Percentiles rank a stretch among this genome's conserved stretches.
Evolutionary conservation across 2,329 filamentous ascomycete genomes (phyloP).

Genomic region (Tolypocladium capitatum): DNA sequence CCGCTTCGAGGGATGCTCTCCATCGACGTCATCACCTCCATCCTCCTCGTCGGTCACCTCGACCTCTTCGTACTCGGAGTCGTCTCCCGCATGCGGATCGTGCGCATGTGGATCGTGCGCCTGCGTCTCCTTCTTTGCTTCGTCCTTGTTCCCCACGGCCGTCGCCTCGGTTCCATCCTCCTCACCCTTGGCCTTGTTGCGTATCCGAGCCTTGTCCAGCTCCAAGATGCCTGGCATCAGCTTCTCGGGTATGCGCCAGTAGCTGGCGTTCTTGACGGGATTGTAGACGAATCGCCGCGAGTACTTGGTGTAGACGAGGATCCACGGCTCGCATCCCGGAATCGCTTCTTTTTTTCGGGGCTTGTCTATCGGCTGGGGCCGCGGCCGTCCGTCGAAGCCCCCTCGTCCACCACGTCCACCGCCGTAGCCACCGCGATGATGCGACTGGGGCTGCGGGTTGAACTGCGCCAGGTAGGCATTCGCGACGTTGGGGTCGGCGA

Average conservation of each 20-base stretch:
- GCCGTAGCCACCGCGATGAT: slow-evolving; percentile 16
- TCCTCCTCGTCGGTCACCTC: slow-evolving; percentile 42
- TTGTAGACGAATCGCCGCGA: slow-evolving; percentile 87
- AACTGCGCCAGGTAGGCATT: slow-evolving; percentile 49
- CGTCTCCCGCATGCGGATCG: slow-evolving; percentile 28
- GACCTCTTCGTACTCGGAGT: slow-evolving; percentile 65
- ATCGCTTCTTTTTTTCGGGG: slow-evolving; percentile 71
- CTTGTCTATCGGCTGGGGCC: slow-evolving; percentile 60
- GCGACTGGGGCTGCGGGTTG: slow-evolving; percentile 25
- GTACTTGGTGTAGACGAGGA: slow-evolving; percentile 85
- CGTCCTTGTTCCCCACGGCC: neutral
- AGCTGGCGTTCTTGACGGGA: slow-evolving; percentile 70
- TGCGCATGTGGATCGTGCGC: slow-evolving; percentile 21
- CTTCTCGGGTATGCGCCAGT: slow-evolving; percentile 88
- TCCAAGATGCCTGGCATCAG: slow-evolving; percentile 65
- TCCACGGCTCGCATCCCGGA: slow-evolving; percentile 73
- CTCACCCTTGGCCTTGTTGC: slow-evolving; percentile 32
- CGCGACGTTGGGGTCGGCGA: slow-evolving; percentile 42
- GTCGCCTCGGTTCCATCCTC: neutral
- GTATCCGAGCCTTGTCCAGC: slow-evolving; percentile 59
- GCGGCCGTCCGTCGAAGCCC: slow-evolving; percentile 44
- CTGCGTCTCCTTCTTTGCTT: slow-evolving; percentile 5
- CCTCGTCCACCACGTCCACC: slow-evolving; percentile 25
- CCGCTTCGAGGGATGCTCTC: slow-evolving; percentile 46
- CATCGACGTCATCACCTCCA: slow-evolving; percentile 25